A percentile compares a stretch with the other conserved stretches of the same genome.
Conservation (phyloP, 2,329 filamentous ascomycete genomes). For the Neofusicoccum sp. region DNA sequence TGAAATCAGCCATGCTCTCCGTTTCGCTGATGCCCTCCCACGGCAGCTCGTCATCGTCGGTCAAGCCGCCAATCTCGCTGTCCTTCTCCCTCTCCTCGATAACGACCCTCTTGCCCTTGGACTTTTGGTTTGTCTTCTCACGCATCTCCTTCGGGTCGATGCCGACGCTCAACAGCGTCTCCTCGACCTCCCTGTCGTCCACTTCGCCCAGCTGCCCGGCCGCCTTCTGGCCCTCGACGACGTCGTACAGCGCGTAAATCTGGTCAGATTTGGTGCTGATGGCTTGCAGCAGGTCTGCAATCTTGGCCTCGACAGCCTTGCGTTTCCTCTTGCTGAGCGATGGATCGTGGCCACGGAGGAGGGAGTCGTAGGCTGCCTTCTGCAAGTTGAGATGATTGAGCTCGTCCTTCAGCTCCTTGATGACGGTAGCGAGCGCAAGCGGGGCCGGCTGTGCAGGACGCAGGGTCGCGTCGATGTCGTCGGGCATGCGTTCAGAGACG, state of each 20-base stretch:
- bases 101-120: conserved; percentile 36
- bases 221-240: conserved; percentile 74
- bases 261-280: conserved; percentile 74
- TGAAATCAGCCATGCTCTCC: conserved; percentile 17
- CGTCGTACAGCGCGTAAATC: conserved; percentile 80
- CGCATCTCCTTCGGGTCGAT: conserved; percentile 37
- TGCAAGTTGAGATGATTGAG: conserved; percentile 71
- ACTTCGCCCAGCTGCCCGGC: conserved; percentile 63
- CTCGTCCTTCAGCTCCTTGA: conserved; percentile 80
- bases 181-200: conserved; percentile 47
- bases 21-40: conserved; percentile 40
- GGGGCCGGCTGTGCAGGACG: conserved; percentile 65
- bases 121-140: conserved; percentile 20
- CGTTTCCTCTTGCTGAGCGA: conserved; percentile 64
- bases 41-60: conserved; percentile 36
- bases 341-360: conserved; percentile 38
- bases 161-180: conserved; percentile 42
- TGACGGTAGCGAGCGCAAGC: conserved; percentile 73
- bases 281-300: conserved; percentile 60
- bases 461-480: conserved; percentile 59
- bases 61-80: conserved; percentile 30
- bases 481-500: conserved; percentile 50
- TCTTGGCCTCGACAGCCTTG: conserved; percentile 58
- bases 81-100: conserved; percentile 34
- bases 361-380: conserved; percentile 61